Evolutionary conservation across 2,329 filamentous ascomycete species (phyloP), one percentile per base, ranked within the genome.

Genomic region (Paecilomyces variotii): DNA sequence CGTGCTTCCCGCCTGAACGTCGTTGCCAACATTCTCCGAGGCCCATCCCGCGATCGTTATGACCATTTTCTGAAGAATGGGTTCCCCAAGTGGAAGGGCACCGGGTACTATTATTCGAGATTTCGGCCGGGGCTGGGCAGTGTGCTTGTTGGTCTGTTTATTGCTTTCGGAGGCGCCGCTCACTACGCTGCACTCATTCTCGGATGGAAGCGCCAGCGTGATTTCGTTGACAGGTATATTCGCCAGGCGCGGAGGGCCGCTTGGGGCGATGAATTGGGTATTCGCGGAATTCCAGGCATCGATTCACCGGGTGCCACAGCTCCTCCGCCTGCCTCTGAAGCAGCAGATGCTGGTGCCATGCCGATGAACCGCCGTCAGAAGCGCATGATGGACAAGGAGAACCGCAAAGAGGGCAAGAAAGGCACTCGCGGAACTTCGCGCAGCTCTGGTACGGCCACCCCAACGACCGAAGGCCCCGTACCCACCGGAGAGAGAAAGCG

Each of bases 71-170:
- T 97, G 61, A 78, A 80, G 73, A 91, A 97, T 75, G 94, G 94
- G 61, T 99, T 99, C 79, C 94, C 94, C 32, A 85, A 85, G 58
- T 99, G 94, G 94, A 92, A 93, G 79, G 94, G 94, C 59, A 97
- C 93, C 52, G 93, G 94, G 62, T 99, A 99, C 83, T 99, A 97
- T 82, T 99, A 99, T 80, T 87, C 86, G 68, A 87, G 94, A 59
- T 97, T 93, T 82, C 85, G 94, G 24, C 94, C 94, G 1, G 94
- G 94, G 7, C 80, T 97, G 52, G 91, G 90, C 60, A 89, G 89
- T 12, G 94, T 96, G 53, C 75, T 97, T 56, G 61, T 87, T 27
- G 92, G 93, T 54, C 78, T 96, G 49, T 91, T 97, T 74, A 73
- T 96, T 62, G 84, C 90, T 56, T 84, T 89, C 56, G 93, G 92